These are phyloP conservation scores for Pseudogymnoascus sp. DNA, from an alignment of 2,329 filamentous ascomycete species.

Conservation along the genomic window DNA sequence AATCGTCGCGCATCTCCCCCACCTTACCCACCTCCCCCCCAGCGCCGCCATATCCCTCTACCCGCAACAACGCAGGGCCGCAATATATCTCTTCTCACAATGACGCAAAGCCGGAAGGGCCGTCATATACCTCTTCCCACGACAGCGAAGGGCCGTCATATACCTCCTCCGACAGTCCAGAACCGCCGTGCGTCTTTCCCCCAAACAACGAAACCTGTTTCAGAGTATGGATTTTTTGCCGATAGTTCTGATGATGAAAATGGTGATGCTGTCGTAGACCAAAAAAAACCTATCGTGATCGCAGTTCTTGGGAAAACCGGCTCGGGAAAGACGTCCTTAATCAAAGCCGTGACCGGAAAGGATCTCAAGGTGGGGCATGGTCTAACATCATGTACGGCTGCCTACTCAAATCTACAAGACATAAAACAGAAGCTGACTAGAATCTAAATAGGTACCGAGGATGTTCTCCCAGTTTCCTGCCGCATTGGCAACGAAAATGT, in stretches of 20 bases:
- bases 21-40: too few species aligned
- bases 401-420: too few species aligned
- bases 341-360: constrained; percentile 21
- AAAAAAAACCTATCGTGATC: constrained; percentile 19
- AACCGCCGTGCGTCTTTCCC: too few species aligned
- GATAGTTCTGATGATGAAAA: background rate
- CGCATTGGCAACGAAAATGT: background rate
- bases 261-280: constrained; percentile 20
- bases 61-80: too few species aligned
- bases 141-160: too few species aligned
- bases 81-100: too few species aligned
- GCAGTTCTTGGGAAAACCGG: constrained; percentile 37
- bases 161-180: too few species aligned
- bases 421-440: background rate
- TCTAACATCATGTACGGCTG: constrained; percentile 25
- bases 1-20: too few species aligned
- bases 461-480: constrained; percentile 7
- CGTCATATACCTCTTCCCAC: too few species aligned
- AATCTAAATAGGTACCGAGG: constrained; percentile 10
- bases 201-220: background rate
- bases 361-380: constrained; percentile 26
- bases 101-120: background rate
- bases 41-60: too few species aligned
- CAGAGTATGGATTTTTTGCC: background rate
- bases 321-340: constrained; percentile 34